Conservation (phyloP, 2,329 filamentous ascomycete species). For the Fusarium albosuccineum region DNA sequence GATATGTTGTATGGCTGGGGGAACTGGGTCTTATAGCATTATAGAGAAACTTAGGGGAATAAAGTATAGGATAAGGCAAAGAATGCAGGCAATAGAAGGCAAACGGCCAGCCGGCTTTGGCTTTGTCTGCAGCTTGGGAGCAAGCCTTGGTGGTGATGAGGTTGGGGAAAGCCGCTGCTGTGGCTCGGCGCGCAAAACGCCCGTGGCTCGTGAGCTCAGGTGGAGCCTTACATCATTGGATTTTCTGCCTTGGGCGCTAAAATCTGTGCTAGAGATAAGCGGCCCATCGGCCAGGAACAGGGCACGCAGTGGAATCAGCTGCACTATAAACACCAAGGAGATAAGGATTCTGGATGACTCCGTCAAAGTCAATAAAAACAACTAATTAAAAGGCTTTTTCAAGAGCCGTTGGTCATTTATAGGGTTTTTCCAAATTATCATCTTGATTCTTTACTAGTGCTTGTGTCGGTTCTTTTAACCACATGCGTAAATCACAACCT, state of each 20-base stretch:
- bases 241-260: constrained; percentile 18
- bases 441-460: too few relatives aligned
- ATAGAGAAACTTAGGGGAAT: neutral
- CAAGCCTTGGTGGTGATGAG: constrained; percentile 19
- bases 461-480: too few relatives aligned
- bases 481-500: too few relatives aligned
- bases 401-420: too few relatives aligned
- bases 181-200: constrained; percentile 21
- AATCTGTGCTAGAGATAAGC: neutral
- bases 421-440: too few relatives aligned
- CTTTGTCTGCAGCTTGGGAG: constrained; percentile 19
- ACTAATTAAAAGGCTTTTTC: too few relatives aligned
- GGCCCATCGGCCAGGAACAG: constrained; percentile 21
- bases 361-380: too few relatives aligned
- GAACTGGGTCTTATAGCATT: constrained; percentile 24
- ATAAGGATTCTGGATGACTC: too few relatives aligned
- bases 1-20: neutral
- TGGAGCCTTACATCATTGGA: constrained; percentile 38
- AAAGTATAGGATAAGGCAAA: neutral
- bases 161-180: constrained; percentile 11
- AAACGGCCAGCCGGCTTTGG: constrained; percentile 1
- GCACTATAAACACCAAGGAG: too few relatives aligned
- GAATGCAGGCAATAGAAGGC: neutral
- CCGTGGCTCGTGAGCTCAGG: constrained; percentile 25
- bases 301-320: too few relatives aligned